Conservation (phyloP, 257 asterid species). For the Salvia rosmarinus region DNA sequence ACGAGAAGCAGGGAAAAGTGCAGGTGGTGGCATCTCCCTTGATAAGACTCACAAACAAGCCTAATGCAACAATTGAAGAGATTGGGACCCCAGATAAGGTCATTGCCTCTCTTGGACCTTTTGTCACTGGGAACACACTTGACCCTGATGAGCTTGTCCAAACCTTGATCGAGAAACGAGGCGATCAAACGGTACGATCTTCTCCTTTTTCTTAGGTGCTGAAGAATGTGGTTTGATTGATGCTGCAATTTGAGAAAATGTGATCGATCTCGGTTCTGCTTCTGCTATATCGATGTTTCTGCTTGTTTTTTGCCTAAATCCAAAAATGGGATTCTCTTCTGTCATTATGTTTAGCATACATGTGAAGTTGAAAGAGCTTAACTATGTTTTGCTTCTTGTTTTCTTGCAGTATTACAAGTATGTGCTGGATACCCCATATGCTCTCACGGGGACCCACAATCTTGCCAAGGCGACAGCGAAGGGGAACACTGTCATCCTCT, state of each 20-base stretch:
- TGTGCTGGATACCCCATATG: constrained; percentile 89
- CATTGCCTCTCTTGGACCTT: constrained; percentile 97
- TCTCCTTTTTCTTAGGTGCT: neutral
- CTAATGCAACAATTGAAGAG: constrained; percentile 88
- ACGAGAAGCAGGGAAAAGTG: constrained; percentile 77
- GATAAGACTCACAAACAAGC: constrained; percentile 90
- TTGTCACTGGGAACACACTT: constrained; percentile 82
- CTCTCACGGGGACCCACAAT: constrained; percentile 91
- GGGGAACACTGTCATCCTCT: constrained; percentile 86
- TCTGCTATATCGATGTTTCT: neutral
- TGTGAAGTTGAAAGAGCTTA: neutral
- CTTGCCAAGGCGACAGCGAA: constrained; percentile 94
- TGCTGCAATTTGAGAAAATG: neutral
- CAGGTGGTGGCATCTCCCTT: constrained; percentile 96
- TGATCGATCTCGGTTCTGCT: neutral
- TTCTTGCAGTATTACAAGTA: constrained; percentile 79
- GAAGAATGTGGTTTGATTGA: too few relatives aligned
- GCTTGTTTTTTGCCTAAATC: neutral
- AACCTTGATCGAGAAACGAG: constrained; percentile 75
- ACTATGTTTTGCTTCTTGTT: neutral
- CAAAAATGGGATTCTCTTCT: too few relatives aligned
- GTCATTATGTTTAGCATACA: neutral
- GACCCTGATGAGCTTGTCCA: constrained; percentile 91
- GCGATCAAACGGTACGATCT: constrained; percentile 73
- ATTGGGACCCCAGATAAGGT: constrained; percentile 87